Base-by-base conservation (phyloP, 2,329 filamentous ascomycete species). In the Cercospora sp. region DNA sequence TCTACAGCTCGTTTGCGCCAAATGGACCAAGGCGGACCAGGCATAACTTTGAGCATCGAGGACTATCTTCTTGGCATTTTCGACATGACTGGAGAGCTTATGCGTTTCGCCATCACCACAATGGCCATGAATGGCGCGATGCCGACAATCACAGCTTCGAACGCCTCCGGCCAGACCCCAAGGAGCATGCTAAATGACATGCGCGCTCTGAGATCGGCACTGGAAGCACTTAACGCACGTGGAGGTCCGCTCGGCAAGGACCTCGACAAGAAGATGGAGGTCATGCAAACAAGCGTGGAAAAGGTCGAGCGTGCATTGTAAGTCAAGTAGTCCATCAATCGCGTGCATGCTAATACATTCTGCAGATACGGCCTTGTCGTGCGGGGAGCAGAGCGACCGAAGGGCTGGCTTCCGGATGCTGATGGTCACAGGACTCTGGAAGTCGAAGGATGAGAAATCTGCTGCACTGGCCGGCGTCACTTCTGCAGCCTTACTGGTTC, bases 21-120 rank as follows among this genome's bases (percentile, higher is more conserved):
- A 3, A 73, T 84, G 69, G 78, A 80, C 60, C 73, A 74, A 10
- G 76, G 79, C 6, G 79, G 76, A 3, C 78, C 81, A 0, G 84
- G 84, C 1, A 85, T 97, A 2, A 75, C 84, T 0, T 83, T 97
- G 20, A 92, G 91, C 1, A 85, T 89, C 28, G 88, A 94, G 65
- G 95, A 99, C 79, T 98, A 97, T 78, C 82, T 97, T 67, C 90
- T 95, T 70, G 95, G 94, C 8, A 81, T 99, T 2, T 97, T 97
- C 76, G 95, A 99, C 79, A 87, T 98, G 73, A 94, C 94, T 1
- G 95, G 95, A 45, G 95, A 99, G 82, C 85, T 98, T 83, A 99
- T 99, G 95, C 88, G 94, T 31, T 98, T 97, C 80, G 93, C 93
- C 0, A 95, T 97, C 61, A 94, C 94, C 5, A 89, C 89, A 28